A percentile compares a stretch with the other conserved stretches of the same genome.
Evolutionary conservation across 2,329 filamentous ascomycete genomes (phyloP).

Genomic region (Colletotrichum scovillei): DNA sequence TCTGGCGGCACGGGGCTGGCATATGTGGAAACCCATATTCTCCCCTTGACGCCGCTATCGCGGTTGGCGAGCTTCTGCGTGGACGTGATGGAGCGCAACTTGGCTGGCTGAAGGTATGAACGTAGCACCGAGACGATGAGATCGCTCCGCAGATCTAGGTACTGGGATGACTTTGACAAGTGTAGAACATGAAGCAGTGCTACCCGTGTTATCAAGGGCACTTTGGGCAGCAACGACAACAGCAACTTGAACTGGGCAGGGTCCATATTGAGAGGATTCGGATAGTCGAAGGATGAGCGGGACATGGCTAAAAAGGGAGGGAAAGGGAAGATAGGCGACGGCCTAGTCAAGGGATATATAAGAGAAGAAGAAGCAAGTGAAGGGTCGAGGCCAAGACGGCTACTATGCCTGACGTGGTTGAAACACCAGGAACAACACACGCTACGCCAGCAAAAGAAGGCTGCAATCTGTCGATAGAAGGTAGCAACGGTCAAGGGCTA

Average conservation of each 20-base stretch:
- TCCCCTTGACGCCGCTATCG: slow-evolving; percentile 78
- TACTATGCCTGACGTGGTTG: slow-evolving; percentile 22
- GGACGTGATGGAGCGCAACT: slow-evolving; percentile 64
- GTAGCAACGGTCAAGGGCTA: slow-evolving; percentile 10
- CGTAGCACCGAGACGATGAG: slow-evolving; percentile 80
- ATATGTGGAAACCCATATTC: slow-evolving; percentile 83
- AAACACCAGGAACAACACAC: slow-evolving; percentile 23
- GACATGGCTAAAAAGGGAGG: background rate
- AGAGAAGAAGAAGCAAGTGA: slow-evolving; percentile 1
- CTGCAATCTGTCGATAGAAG: background rate
- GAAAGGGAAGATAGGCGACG: background rate
- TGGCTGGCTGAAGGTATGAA: slow-evolving; percentile 63
- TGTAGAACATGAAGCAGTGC: slow-evolving; percentile 73
- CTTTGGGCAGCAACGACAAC: slow-evolving; percentile 58
- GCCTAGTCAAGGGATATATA: slow-evolving; percentile 6
- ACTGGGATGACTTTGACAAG: slow-evolving; percentile 76
- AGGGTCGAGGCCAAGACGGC: slow-evolving; percentile 8
- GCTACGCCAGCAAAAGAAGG: slow-evolving; percentile 13
- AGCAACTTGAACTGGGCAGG: slow-evolving; percentile 32
- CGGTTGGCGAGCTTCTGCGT: slow-evolving; percentile 72
- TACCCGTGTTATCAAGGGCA: slow-evolving; percentile 73
- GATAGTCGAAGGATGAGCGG: background rate
- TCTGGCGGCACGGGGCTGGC: slow-evolving; percentile 70
- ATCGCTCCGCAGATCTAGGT: slow-evolving; percentile 83
- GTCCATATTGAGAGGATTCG: slow-evolving; percentile 30